Percentiles rank a stretch among this genome's conserved stretches.
phyloP scores from a whole-genome alignment of 805 yeast genomes.

The Saccharomycopsis sp. region DNA sequence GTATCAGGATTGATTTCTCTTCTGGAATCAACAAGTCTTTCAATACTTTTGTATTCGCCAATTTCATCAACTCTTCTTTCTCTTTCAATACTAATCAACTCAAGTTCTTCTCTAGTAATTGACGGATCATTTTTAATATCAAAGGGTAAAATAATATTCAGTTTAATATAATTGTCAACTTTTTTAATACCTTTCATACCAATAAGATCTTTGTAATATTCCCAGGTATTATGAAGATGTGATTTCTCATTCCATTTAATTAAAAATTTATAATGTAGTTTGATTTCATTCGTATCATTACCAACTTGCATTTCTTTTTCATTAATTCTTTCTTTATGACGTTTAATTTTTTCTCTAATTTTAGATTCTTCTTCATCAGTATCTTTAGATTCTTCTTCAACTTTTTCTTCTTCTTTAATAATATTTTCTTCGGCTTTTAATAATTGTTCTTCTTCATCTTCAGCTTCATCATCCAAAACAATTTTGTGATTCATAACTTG shows the following conservation, averaged over 20 bases:
- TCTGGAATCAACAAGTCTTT: conserved; percentile 80
- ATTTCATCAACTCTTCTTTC: conserved; percentile 78
- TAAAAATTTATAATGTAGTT: conserved; percentile 45
- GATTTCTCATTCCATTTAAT: conserved; percentile 85
- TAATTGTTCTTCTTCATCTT: conserved; percentile 19
- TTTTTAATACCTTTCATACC: conserved; percentile 67
- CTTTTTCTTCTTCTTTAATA: conserved; percentile 16
- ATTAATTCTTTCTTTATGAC: conserved; percentile 22
- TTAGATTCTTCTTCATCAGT: conserved; percentile 8
- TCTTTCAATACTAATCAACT: conserved; percentile 83
- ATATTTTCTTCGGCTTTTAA: conserved; percentile 19
- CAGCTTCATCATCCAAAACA: conserved; percentile 22
- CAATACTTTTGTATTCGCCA: conserved; percentile 76
- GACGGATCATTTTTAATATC: conserved; percentile 69
- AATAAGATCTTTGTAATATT: conserved; percentile 45
- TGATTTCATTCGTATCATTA: conserved; percentile 39
- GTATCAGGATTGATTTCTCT: conserved; percentile 49
- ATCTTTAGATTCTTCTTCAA: not conserved
- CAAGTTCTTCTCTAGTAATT: conserved; percentile 86
- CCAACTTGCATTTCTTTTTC: conserved; percentile 25
- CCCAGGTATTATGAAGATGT: conserved; percentile 95
- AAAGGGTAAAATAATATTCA: conserved; percentile 59
- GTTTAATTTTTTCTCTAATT: conserved; percentile 19
- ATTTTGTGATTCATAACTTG: conserved; percentile 46
- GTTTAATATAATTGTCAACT: conserved; percentile 83